Base-by-base conservation (phyloP, 2,329 filamentous ascomycete species). In the Calonectria fujianensis region DNA sequence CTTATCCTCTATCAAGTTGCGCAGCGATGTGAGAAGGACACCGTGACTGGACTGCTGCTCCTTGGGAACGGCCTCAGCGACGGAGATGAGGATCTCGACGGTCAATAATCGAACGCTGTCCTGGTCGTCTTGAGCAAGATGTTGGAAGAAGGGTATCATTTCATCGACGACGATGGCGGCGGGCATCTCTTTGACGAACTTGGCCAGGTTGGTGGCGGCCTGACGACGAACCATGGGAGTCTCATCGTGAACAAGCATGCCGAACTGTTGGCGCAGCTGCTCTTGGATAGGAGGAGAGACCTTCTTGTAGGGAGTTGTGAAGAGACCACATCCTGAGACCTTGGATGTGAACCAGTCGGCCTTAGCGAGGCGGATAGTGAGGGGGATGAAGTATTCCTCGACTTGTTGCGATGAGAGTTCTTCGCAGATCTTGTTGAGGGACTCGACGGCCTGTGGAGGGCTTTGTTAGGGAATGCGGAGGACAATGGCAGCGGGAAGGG, bases 311-410 rank as follows among this genome's bases (percentile, higher is more conserved):
- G 97, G 96, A 64, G 93, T 92, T 84, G 95, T 97, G 89, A 96
- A 99, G 77, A 99, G 94, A 77, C 97, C 97, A 78, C 96, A 98
- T 76, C 96, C 97, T 39, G 97, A 99, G 78, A 99, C 97, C 89
- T 98, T 99, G 78, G 97, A 98, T 73, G 97, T 99, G 87, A 99
- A 99, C 97, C 97, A 99, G 88, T 99, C 97, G 87, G 97, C 97
- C 91, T 98, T 99, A 79, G 97, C 97, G 76, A 99, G 94, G 84
- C 97, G 95, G 83, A 98, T 92, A 74, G 96, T 96, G 83, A 99
- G 93, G 76, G 97, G 97, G 81, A 99, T 96, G 88, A 98, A 98
- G 87, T 96, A 95, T 83, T 98, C 95, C 89, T 99, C 97, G 84
- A 98, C 94, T 89, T 99, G 97, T 86, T 95, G 91, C 81, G 95